Base-by-base conservation (phyloP, 2,329 filamentous ascomycete genomes). In the Akanthomyces muscarius region DNA sequence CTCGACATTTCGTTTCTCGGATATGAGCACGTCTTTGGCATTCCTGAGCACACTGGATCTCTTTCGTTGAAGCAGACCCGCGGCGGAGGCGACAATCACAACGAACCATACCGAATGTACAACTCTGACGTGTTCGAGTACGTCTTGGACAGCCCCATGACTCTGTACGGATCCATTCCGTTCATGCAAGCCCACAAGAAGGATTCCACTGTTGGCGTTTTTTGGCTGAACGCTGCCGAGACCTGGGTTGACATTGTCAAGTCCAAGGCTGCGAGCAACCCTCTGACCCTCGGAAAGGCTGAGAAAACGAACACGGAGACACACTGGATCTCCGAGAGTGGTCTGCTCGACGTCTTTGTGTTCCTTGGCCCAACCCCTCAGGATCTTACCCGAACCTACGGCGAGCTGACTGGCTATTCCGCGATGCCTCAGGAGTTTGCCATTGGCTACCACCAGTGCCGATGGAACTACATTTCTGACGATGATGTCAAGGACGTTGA, bases 71-170 rank as follows among this genome's bases (percentile, higher is more conserved):
- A 90, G 76, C 87, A 96, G 74, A 99, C 95, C 14, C 89, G 92
- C 61, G 95, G 94, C 59, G 92, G 92, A 28, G 86, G 92, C 23
- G 92, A 90, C 65, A 91, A 92, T 69, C 92, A 95, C 75, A 81
- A 84, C 11, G 91, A 99, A 66, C 95, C 95, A 0, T 99, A 99
- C 78, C 86, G 95, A 44, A 78, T 99, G 75, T 97, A 97, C 80
- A 99, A 99, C 75, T 85, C 91, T 38, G 95, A 99, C 74, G 95
- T 99, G 13, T 99, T 99, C 70, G 95, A 99, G 78, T 99, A 99
- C 75, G 89, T 97, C 70, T 84, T 97, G 70, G 91, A 98, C 76
- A 98, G 92, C 75, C 93, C 95, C 0, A 99, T 99, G 95, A 98
- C 95, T 0, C 83, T 99, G 1, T 99, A 99, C 71, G 95, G 95